Base-by-base conservation (phyloP, 805 yeast species). In the Wickerhamiella qilinensis region DNA sequence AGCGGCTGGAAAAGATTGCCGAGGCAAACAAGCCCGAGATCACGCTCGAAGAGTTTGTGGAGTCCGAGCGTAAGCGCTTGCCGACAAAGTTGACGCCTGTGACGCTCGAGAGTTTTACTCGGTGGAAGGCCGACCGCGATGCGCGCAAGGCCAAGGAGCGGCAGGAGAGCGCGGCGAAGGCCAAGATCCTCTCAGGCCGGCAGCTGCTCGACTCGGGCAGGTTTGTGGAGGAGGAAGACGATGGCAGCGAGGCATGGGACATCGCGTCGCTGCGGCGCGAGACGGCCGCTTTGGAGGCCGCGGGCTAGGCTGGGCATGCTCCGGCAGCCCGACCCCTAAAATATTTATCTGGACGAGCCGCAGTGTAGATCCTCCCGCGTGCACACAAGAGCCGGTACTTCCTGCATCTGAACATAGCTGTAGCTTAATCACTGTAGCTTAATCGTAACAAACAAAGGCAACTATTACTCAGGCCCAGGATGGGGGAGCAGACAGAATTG, bases 11-110 rank as follows among this genome's bases (percentile, higher is more conserved):
- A 60, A 78, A 76, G 53, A 67, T 78, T 57, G 94, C 93, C 5
- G 69, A 74, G 19, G 94, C 83, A 38, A 66, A 71, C 39, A 83
- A 81, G 52, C 94, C 94, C 39, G 78, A 79, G 66, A 81, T 93
- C 52, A 83, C 97, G 1, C 67, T 91, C 52, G 99, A 91, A 60
- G 98, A 93, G 45, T 91, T 91, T 57, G 71, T 91, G 47, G 98
- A 93, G 57, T 75, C 88, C 41, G 98, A 86, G 62, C 77, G 96
- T 63, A 78, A 73, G 45, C 76, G 75, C 56, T 65, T 91, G 54
- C 93, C 93, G 51, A 69, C 67, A 57, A 68, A 67, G 25, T 52
- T 56, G 38, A 88, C 96, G 1, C 96, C 96, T 24, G 84, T 93
- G 45, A 86, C 93, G 1, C 63, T 73, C 20, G 85, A 78, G 42